A percentile compares a stretch with the other conserved stretches of the same genome.
These are phyloP conservation scores for Yamadazyma membranifaciens DNA, from an alignment of 1,139 yeast species.

Conservation along the genomic window DNA sequence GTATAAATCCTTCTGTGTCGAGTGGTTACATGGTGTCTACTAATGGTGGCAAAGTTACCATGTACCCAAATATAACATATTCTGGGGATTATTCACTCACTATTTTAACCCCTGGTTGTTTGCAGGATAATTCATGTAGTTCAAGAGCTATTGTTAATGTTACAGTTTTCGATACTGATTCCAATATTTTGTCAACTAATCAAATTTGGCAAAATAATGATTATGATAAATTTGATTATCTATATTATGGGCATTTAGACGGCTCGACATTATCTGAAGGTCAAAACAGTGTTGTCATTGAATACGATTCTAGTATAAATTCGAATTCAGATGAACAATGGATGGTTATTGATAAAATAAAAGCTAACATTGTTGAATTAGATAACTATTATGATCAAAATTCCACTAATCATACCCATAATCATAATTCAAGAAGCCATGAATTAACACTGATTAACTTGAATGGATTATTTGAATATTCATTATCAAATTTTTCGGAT, in stretches of 20 bases:
- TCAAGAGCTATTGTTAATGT: constrained; percentile 78
- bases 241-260: constrained; percentile 69
- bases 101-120: constrained; percentile 87
- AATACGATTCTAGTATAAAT: constrained; percentile 32
- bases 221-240: constrained; percentile 73
- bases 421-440: constrained; percentile 14
- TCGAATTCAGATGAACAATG: constrained; percentile 27
- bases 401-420: constrained; percentile 28
- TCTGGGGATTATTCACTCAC: constrained; percentile 75
- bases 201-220: constrained; percentile 76
- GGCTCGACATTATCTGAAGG: constrained; percentile 39
- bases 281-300: constrained; percentile 52
- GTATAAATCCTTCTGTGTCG: constrained; percentile 31
- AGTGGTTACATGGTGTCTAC: constrained; percentile 23
- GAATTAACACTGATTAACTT: constrained; percentile 35
- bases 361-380: constrained; percentile 52
- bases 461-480: constrained; percentile 82
- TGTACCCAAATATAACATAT: constrained; percentile 68
- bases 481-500: constrained; percentile 62
- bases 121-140: constrained; percentile 63
- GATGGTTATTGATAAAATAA: constrained; percentile 74
- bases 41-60: constrained; percentile 52
- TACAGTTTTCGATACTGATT: constrained; percentile 53
- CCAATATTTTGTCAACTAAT: constrained; percentile 37
- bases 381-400: constrained; percentile 39